Base-by-base conservation (phyloP, 352 stramenopile species). In the Phytophthora hibernalis region DNA sequence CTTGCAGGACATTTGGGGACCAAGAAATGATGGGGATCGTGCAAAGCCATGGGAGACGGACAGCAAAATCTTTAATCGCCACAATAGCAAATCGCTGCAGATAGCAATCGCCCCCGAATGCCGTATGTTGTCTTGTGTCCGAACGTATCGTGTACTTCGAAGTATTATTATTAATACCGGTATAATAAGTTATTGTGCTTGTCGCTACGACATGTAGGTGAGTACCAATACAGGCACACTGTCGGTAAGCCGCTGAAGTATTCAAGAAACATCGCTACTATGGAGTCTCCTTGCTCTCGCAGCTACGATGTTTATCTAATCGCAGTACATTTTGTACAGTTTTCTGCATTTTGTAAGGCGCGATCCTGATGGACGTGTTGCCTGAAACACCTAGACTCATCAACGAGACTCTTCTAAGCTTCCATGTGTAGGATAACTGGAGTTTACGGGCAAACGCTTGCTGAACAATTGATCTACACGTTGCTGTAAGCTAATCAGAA, bases 1-100 rank as follows among this genome's bases (percentile, higher is more conserved):
- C 37, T 49, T 44, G 21, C 9, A 54, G 13, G 45, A 53, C 54
- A 63, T 53, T 63, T 64, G 55, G 63, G n/a, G 54, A 70, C 48
- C 55, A 61, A n/a, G 63, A 65, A 66, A 66, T 22, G 63, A 70
- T 70, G 54, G 63, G 54, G 22, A 45, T 50, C 40, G 59, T 61
- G 26, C 52, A 62, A 24, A 65, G 49, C 45, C 56, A 52, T 42
- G 45, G 1, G 31, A 3, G 31, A 2, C 31, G 31, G 31, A 37
- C 31, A 37, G 31, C 31, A 37, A 37, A 37, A 37, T 37, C 31
- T 37, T 10, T 37, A 37, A 13, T 37, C 31, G 7, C 31, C 31
- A 37, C 31, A 13, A 37, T 10, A 8, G 31, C 31, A 37, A 37
- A 37, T 37, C 31, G 31, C 31, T 15, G 9, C 31, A 37, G 31